Evolutionary conservation across 1,284 basidiomycete species (phyloP).

Genomic region (Ganoderma leucocontextum): DNA sequence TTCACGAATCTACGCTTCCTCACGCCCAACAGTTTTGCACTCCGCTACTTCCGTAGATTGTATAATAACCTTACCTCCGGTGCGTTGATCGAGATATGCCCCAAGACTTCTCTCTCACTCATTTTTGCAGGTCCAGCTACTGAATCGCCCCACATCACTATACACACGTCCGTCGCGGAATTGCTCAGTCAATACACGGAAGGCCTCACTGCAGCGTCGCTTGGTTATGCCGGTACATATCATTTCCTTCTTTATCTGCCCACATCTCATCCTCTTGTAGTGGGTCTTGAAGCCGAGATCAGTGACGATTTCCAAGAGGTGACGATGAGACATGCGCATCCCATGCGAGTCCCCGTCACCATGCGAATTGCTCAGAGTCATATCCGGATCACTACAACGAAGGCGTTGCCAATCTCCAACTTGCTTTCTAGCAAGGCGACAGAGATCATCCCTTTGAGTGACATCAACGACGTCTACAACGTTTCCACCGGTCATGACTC

Average conservation of each 20-base stretch:
- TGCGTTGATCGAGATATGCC: constrained; percentile 43
- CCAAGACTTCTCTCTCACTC: neutral
- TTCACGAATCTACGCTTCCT: constrained; percentile 73
- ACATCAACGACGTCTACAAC: constrained; percentile 88
- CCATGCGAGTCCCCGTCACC: constrained; percentile 68
- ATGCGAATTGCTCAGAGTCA: constrained; percentile 71
- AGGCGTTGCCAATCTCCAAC: constrained; percentile 69
- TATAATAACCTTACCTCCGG: constrained; percentile 82
- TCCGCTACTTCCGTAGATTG: constrained; percentile 78
- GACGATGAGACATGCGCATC: constrained; percentile 66
- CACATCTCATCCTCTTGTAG: constrained; percentile 44
- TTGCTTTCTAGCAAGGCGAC: constrained; percentile 74
- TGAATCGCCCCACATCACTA: constrained; percentile 31
- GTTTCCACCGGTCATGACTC: constrained; percentile 77
- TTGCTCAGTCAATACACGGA: constrained; percentile 63
- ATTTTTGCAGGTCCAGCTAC: constrained; percentile 27
- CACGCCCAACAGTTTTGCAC: constrained; percentile 81
- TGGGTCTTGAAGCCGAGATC: constrained; percentile 64
- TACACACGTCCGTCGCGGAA: constrained; percentile 48
- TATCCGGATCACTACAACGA: constrained; percentile 73
- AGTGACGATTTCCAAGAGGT: constrained; percentile 63
- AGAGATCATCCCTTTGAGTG: constrained; percentile 80
- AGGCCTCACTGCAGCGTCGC: constrained; percentile 51
- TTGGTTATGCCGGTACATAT: constrained; percentile 63
- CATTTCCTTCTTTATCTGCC: neutral